phyloP scores from a whole-genome alignment of 2,329 filamentous ascomycete species.

The Exophiala bonariae region DNA sequence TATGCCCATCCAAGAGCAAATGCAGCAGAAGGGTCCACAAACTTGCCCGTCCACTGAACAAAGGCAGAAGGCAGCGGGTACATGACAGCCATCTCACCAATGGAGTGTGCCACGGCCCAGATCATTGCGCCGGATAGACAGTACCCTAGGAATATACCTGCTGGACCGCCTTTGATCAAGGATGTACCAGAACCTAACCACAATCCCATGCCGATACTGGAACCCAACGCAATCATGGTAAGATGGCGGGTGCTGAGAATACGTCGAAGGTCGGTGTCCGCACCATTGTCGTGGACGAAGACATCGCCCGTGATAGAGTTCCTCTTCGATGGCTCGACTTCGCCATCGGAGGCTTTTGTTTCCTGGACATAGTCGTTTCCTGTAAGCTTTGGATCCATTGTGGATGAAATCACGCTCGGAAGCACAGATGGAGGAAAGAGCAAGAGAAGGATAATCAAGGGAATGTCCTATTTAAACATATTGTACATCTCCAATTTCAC shows the following conservation, averaged over 20 bases:
- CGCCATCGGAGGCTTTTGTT: neutral
- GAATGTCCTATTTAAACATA: neutral
- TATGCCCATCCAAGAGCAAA: slow-evolving; percentile 52
- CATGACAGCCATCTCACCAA: slow-evolving; percentile 49
- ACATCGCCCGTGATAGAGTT: slow-evolving; percentile 9
- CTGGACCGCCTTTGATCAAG: slow-evolving; percentile 43
- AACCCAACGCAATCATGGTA: slow-evolving; percentile 41
- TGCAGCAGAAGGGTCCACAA: slow-evolving; percentile 43
- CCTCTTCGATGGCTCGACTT: neutral
- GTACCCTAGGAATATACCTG: slow-evolving; percentile 47
- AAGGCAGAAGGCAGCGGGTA: slow-evolving; percentile 49
- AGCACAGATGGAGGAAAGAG: neutral
- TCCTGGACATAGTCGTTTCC: slow-evolving; percentile 3
- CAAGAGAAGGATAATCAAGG: neutral
- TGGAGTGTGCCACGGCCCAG: slow-evolving; percentile 48
- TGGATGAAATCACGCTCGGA: neutral
- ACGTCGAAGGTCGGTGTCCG: slow-evolving; percentile 38
- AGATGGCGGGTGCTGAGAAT: slow-evolving; percentile 42
- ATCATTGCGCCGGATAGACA: slow-evolving; percentile 40
- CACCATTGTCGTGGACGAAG: slow-evolving; percentile 25
- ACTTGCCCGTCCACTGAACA: slow-evolving; percentile 49
- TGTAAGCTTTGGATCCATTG: neutral
- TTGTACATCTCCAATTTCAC: neutral
- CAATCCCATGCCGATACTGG: slow-evolving; percentile 48
- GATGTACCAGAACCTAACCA: slow-evolving; percentile 49